Evolutionary conservation across 2,329 filamentous ascomycete genomes (phyloP).

Genomic region (Cercospora zeina): DNA sequence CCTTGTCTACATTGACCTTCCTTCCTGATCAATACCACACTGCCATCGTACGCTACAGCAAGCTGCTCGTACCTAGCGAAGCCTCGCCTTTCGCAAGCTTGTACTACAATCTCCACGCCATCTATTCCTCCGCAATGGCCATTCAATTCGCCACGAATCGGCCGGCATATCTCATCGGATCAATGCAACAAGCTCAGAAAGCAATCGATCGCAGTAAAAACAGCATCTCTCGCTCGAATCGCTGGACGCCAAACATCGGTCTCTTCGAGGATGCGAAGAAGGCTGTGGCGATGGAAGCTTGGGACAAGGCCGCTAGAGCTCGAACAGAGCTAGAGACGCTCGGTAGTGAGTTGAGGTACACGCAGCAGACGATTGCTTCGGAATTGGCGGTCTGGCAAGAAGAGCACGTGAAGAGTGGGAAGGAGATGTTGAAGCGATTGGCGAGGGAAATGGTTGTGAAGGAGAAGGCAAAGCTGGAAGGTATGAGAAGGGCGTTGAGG

Average conservation of each 20-base stretch:
- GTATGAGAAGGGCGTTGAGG: constrained; percentile 76
- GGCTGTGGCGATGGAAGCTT: constrained; percentile 78
- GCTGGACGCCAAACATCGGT: constrained; percentile 66
- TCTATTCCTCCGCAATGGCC: constrained; percentile 81
- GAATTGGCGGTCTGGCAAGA: constrained; percentile 96
- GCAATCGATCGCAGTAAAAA: constrained; percentile 75
- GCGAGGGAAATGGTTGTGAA: constrained; percentile 75
- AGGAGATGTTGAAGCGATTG: constrained; percentile 71
- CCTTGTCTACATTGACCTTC: constrained; percentile 60
- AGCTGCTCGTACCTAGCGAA: constrained; percentile 65
- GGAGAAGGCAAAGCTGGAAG: constrained; percentile 76
- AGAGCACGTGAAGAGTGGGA: constrained; percentile 74
- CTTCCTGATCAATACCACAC: constrained; percentile 67
- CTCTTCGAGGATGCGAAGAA: constrained; percentile 85
- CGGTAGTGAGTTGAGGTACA: constrained; percentile 82
- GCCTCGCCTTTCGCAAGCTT: constrained; percentile 72
- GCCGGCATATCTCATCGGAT: constrained; percentile 73
- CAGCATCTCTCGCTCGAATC: constrained; percentile 70
- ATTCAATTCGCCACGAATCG: constrained; percentile 76
- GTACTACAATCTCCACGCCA: constrained; percentile 72
- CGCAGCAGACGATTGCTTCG: constrained; percentile 86
- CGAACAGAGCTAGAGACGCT: constrained; percentile 70
- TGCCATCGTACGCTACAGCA: constrained; percentile 72
- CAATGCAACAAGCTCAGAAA: constrained; percentile 72
- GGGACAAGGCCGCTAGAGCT: constrained; percentile 71